These are phyloP conservation scores for Lasiosphaeria ovina DNA, from an alignment of 495 filamentous ascomycete genomes.

Conservation along the genomic window DNA sequence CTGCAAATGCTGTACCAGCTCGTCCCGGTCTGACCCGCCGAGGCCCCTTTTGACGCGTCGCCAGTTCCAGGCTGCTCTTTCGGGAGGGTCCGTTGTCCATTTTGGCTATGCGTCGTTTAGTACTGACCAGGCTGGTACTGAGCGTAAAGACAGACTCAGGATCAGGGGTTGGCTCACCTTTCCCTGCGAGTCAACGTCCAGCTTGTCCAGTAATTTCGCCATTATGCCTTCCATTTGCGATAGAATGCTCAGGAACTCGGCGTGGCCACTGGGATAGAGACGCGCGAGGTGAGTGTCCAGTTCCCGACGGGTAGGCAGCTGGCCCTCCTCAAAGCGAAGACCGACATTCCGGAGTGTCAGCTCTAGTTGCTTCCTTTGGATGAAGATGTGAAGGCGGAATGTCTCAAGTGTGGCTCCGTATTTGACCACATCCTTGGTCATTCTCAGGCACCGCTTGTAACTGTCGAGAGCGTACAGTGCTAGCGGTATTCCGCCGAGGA, in stretches of 20 bases:
- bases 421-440: constrained; percentile 1
- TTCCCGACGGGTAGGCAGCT: background rate
- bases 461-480: constrained; percentile 13
- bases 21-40: background rate
- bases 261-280: background rate
- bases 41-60: background rate
- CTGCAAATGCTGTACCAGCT: constrained; percentile 6
- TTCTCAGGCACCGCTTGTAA: constrained; percentile 9
- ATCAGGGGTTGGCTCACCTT: background rate
- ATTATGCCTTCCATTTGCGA: background rate
- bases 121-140: background rate
- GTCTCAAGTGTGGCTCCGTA: constrained; percentile 8
- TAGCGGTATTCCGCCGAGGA: constrained; percentile 9
- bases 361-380: constrained; percentile 12
- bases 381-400: constrained; percentile 7
- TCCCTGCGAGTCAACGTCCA: background rate
- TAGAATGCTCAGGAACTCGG: background rate
- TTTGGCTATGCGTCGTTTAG: background rate
- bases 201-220: background rate
- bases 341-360: constrained; percentile 8
- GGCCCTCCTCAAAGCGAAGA: background rate
- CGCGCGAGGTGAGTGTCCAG: background rate
- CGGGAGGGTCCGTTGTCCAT: background rate
- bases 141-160: background rate
- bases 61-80: background rate